These are phyloP conservation scores for Scorias spongiosa DNA, from an alignment of 2,329 filamentous ascomycete genomes.

Conservation along the genomic window DNA sequence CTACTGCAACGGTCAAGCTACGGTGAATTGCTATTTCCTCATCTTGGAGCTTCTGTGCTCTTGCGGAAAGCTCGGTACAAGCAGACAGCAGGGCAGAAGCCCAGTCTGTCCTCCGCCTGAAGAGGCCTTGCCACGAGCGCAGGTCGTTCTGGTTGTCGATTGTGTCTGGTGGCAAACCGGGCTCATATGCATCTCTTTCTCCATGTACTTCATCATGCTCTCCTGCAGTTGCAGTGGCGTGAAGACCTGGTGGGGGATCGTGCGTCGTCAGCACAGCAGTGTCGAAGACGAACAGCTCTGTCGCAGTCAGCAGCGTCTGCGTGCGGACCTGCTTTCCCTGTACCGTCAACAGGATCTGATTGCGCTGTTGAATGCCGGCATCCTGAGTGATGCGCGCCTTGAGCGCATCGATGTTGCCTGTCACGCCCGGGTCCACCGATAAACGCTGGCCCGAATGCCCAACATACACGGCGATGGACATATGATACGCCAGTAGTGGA, in stretches of 20 bases:
- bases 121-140: conserved; percentile 76
- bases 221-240: conserved; percentile 16
- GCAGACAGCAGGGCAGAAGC: conserved; percentile 54
- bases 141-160: conserved; percentile 67
- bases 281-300: conserved; percentile 86
- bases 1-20: conserved; percentile 69
- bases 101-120: conserved; percentile 69
- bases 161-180: conserved; percentile 57
- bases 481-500: conserved; percentile 32
- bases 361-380: conserved; percentile 56
- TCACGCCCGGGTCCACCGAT: conserved; percentile 58
- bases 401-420: conserved; percentile 69
- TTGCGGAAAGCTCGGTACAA: conserved; percentile 49
- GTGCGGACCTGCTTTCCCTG: conserved; percentile 73
- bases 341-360: conserved; percentile 75
- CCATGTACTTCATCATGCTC: conserved; percentile 38
- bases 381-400: conserved; percentile 65
- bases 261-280: conserved; percentile 21
- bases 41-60: conserved; percentile 49
- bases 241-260: conserved; percentile 6
- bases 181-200: conserved; percentile 29
- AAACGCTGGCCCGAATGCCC: conserved; percentile 85
- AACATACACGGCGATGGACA: conserved; percentile 82
- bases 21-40: conserved; percentile 65
- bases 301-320: conserved; percentile 68